Conservation (phyloP, 805 yeast species). For the Candida incommunis region DNA sequence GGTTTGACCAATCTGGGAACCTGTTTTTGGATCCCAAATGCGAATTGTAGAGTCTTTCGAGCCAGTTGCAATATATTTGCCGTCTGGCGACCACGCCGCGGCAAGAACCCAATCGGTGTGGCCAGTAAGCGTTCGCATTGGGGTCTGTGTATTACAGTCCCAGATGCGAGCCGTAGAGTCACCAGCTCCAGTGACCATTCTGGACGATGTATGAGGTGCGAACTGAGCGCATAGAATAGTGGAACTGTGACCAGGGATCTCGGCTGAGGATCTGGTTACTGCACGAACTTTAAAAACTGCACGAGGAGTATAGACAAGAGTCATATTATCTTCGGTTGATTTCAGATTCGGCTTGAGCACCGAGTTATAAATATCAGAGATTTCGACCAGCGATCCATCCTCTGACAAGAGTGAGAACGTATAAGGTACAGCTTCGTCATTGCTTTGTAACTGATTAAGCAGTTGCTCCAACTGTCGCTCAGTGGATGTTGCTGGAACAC, state of each 20-base stretch:
- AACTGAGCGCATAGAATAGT: slow-evolving; percentile 86
- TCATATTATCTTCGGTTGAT: slow-evolving; percentile 86
- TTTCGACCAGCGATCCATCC: slow-evolving; percentile 26
- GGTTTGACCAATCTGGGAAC: slow-evolving; percentile 59
- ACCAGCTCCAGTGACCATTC: slow-evolving; percentile 92
- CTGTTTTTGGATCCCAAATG: slow-evolving; percentile 71
- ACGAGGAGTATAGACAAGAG: slow-evolving; percentile 83
- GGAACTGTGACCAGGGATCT: slow-evolving; percentile 91
- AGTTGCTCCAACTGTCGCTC: slow-evolving; percentile 81
- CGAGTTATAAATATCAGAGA: slow-evolving; percentile 67
- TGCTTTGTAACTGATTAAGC: slow-evolving; percentile 52
- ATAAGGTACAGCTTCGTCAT: slow-evolving; percentile 81
- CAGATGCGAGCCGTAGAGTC: slow-evolving; percentile 91
- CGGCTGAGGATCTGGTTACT: slow-evolving; percentile 79
- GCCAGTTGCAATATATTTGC: slow-evolving; percentile 84
- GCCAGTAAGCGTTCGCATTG: slow-evolving; percentile 63
- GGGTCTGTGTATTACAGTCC: slow-evolving; percentile 95
- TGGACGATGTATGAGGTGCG: slow-evolving; percentile 76
- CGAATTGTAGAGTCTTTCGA: slow-evolving; percentile 85
- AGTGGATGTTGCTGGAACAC: slow-evolving; percentile 83
- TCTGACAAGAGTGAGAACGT: slow-evolving; percentile 50
- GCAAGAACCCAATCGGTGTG: slow-evolving; percentile 91
- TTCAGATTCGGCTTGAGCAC: slow-evolving; percentile 75
- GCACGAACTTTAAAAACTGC: slow-evolving; percentile 90
- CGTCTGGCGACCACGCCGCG: slow-evolving; percentile 87